These are phyloP conservation scores for Hanseniaspora gamundiae DNA, from an alignment of 1,139 yeast species.

Conservation along the genomic window DNA sequence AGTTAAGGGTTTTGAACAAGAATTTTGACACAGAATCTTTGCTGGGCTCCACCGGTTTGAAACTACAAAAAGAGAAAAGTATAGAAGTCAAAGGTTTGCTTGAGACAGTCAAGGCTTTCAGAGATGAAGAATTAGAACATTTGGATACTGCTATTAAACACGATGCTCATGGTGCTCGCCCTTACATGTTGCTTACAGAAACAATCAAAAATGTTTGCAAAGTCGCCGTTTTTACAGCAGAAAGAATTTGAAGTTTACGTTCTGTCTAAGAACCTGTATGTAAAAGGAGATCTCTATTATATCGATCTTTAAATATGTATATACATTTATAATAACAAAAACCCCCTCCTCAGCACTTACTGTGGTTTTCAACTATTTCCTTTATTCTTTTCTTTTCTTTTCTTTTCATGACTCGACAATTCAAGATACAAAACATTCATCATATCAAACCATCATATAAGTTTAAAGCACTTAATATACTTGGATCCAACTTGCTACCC, in stretches of 20 bases:
- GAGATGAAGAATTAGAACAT: slow-evolving; percentile 95
- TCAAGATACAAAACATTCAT: too few species aligned
- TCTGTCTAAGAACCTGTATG: too few species aligned
- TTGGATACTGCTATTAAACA: slow-evolving; percentile 84
- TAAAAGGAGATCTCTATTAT: too few species aligned
- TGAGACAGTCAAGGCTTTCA: slow-evolving; percentile 54
- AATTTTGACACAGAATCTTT: slow-evolving; percentile 39
- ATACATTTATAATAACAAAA: background rate
- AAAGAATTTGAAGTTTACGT: slow-evolving; percentile 51
- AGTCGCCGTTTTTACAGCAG: slow-evolving; percentile 89
- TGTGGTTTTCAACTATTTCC: background rate
- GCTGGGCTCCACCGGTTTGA: slow-evolving; percentile 30
- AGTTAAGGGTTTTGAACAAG: slow-evolving; percentile 60
- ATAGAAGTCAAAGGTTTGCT: slow-evolving; percentile 51
- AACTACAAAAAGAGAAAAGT: slow-evolving; percentile 30
- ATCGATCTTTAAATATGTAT: slow-evolving; percentile 1
- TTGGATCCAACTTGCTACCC: slow-evolving; percentile 70
- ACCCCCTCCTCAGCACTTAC: background rate
- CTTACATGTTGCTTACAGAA: slow-evolving; percentile 80
- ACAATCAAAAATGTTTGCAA: slow-evolving; percentile 71
- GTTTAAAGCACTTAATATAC: slow-evolving; percentile 68
- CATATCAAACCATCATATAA: slow-evolving; percentile 70
- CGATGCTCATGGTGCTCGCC: slow-evolving; percentile 89
- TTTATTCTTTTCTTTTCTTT: too few species aligned
- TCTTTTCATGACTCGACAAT: too few species aligned